Evolutionary conservation across 768 basidiomycete genomes (phyloP), one percentile per base, ranked within the genome.

Genomic region (Lenzites betulinus): DNA sequence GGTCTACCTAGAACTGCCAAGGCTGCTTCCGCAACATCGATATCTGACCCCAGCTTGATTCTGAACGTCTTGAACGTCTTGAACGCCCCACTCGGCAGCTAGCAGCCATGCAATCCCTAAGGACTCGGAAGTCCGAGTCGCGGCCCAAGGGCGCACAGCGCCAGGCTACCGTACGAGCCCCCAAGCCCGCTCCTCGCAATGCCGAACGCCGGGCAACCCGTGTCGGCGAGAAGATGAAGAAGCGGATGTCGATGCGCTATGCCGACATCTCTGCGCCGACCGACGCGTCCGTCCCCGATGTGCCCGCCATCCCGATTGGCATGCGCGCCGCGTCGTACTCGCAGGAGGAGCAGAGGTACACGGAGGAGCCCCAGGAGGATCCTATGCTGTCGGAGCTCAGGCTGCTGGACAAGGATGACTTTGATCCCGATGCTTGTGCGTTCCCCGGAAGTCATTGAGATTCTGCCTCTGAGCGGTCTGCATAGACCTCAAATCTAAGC

Each of bases 211-310:
- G 80, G 67, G 78, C 80, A 30, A 71, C 70, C 15, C 74, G 77
- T 12, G 80, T 84, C 22, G 82, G 94, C 73, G 95, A 95, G 81
- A 93, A 91, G 78, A 94, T 97, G 75, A 94, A 93, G 83, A 93
- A 93, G 75, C 90, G 95, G 70, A 89, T 97, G 87, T 95, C 94
- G 16, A 91, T 89, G 83, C 87, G 95, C 71, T 97, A 92, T 83
- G 92, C 90, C 39, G 90, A 92, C 65, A 89, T 92, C 55, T 89
- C 89, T 1, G 77, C 81, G n/a, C 90, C 89, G 7, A 87, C 85
- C 2, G 81, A 84, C 50, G 71, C 78, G 13, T 70, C 73, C 9
- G 70, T 86, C 3, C 88, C 91, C 4, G 74, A 84, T 1, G 74
- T 89, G 18, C 88, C 89, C 2, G 75, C 81, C 0, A 64, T 90